These are phyloP conservation scores for Nicotiana undulata DNA, from an alignment of 257 asterid species.

Conservation along the genomic window DNA sequence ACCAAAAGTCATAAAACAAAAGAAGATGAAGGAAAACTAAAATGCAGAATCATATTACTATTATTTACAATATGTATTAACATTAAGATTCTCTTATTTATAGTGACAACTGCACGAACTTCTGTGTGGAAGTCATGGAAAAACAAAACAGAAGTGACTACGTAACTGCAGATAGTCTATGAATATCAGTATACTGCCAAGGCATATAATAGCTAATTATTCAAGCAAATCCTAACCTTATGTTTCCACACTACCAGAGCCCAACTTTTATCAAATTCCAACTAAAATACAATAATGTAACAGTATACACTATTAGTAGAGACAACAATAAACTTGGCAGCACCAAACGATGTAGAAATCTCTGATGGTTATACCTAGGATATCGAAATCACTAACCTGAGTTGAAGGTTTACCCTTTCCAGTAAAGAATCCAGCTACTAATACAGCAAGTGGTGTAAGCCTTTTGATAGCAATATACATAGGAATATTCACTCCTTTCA, in stretches of 20 bases:
- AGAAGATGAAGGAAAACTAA: neutral
- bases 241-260: neutral
- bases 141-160: neutral
- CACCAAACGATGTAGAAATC: neutral
- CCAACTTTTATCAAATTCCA: neutral
- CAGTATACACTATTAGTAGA: neutral
- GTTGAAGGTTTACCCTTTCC: slow-evolving; percentile 86
- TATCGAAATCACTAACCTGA: slow-evolving; percentile 47
- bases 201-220: neutral
- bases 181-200: neutral
- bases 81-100: neutral
- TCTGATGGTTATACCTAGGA: neutral
- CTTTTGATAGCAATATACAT: slow-evolving; percentile 99
- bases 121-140: neutral
- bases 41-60: neutral
- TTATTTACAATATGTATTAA: neutral
- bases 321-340: too few species aligned
- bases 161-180: neutral
- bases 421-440: slow-evolving; percentile 72
- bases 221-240: neutral
- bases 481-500: slow-evolving; percentile 98
- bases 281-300: neutral
- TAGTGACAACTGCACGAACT: neutral
- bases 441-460: slow-evolving; percentile 96
- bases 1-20: neutral